Conservation (phyloP, 331 rosid genomes). For the Rosa hybrid region DNA sequence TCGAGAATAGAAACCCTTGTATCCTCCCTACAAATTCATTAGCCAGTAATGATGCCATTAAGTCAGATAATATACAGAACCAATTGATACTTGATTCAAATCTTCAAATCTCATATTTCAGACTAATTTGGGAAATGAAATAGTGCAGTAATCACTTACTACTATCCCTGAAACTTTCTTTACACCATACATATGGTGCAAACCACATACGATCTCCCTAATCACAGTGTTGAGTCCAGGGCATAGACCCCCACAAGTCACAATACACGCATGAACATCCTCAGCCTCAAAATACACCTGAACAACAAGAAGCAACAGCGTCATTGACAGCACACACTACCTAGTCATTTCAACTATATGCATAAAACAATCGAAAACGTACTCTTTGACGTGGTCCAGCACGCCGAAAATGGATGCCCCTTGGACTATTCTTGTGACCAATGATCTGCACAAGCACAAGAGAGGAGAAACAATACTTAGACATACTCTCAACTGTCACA, state of each 20-base stretch:
- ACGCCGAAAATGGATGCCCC: constrained; percentile 86
- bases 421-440: constrained; percentile 74
- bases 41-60: constrained; percentile 21
- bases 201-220: constrained; percentile 90
- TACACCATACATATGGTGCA: constrained; percentile 90
- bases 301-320: constrained; percentile 13
- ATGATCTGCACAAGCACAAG: constrained; percentile 50
- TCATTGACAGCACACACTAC: constrained; percentile 1
- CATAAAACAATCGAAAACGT: constrained; percentile 3
- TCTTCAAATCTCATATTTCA: not conserved
- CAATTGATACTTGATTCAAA: not conserved
- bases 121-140: not conserved
- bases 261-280: constrained; percentile 84
- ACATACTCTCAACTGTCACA: not conserved
- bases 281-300: constrained; percentile 79
- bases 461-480: not conserved
- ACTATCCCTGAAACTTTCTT: constrained; percentile 76
- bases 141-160: constrained; percentile 48
- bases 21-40: constrained; percentile 70
- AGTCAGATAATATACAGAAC: constrained; percentile 4
- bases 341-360: not conserved
- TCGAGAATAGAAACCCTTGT: constrained; percentile 80
- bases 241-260: constrained; percentile 97
- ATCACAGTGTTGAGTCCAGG: constrained; percentile 98
- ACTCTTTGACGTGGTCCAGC: constrained; percentile 95